A percentile compares a stretch with the other conserved stretches of the same genome.
Conservation (phyloP, 306 rosid species). For the Cicer judaicum region DNA sequence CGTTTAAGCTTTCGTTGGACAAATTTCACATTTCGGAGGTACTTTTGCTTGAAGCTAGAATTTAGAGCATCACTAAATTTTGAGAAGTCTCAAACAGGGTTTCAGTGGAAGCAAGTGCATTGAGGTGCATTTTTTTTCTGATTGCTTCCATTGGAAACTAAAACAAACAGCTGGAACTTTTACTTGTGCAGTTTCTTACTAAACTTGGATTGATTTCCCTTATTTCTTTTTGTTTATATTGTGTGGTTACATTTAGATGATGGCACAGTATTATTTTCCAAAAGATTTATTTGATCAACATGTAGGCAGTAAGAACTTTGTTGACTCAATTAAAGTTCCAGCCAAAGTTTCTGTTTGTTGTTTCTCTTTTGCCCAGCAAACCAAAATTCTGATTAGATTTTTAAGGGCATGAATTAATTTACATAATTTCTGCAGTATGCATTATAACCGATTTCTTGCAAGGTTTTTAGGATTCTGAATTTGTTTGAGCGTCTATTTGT, state of each 20-base stretch:
- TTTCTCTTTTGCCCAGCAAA: neutral
- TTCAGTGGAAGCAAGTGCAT: neutral
- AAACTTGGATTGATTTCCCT: slow-evolving; percentile 17
- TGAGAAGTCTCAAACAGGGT: neutral
- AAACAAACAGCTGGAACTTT: neutral
- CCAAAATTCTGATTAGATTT: neutral
- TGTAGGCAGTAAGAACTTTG: neutral
- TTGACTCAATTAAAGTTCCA: neutral
- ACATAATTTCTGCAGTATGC: neutral
- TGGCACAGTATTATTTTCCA: neutral
- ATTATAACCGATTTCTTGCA: slow-evolving; percentile 4
- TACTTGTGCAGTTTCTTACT: slow-evolving; percentile 4
- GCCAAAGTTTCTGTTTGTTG: slow-evolving; percentile 8
- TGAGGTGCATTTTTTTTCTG: neutral
- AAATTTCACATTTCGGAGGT: neutral
- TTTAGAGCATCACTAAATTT: neutral
- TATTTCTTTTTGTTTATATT: neutral
- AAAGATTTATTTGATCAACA: slow-evolving; percentile 22
- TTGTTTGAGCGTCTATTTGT: slow-evolving; percentile 12
- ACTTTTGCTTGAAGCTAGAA: neutral
- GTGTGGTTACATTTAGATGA: neutral
- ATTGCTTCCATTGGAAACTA: neutral
- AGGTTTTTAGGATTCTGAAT: slow-evolving; percentile 6
- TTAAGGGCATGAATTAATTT: slow-evolving; percentile 31
- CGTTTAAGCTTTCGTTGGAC: neutral